Evolutionary conservation across 306 rosid species (phyloP), one percentile per base, ranked within the genome.

Genomic region (Sicyos edulis): DNA sequence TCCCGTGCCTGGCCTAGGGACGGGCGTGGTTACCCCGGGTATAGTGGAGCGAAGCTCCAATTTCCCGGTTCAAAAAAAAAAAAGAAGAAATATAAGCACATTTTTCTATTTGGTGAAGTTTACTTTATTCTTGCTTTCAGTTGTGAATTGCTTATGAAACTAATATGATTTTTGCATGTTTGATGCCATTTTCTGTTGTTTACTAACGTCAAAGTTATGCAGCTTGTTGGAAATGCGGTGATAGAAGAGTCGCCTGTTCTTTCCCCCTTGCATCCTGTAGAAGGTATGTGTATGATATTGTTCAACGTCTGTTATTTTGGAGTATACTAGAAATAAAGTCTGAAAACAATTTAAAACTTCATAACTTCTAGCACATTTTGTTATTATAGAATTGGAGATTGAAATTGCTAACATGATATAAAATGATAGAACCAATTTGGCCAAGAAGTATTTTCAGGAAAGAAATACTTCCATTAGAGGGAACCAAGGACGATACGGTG

Each of bases 151-250:
- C 29, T 59, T 24, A 4, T 5, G 65, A 59, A 24, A 59, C 65
- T 59, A 11, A 61, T 29, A 34, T 62, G 44, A 15, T 11, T 17
- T 50, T 42, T 20, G 58, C n/a, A 73, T 32, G 19, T 26, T 5
- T 3, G 37, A 40, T 44, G 71, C 45, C 29, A 50, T 61, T 20
- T 40, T 50, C 49, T 44, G 64, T 34, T 12, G 21, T 24, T n/a
- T 14, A 44, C 69, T 10, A 20, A 24, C 61, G 7, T 61, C 0
- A 9, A 26, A 24, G 71, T 76, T 77, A 22, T 82, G 83, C 98
- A 92, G 98, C 88, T 90, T 20, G 15, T 92, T 51, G 54, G 91
- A 64, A 62, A 88, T 81, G 96, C 96, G 37, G 91, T 84, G 77
- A 44, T 90, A 24, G 83, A 84, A 70, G 96, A 88, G 75, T 22